Evolutionary conservation across 2,329 filamentous ascomycete genomes (phyloP).

Genomic region (Teratosphaeria zuluensis): DNA sequence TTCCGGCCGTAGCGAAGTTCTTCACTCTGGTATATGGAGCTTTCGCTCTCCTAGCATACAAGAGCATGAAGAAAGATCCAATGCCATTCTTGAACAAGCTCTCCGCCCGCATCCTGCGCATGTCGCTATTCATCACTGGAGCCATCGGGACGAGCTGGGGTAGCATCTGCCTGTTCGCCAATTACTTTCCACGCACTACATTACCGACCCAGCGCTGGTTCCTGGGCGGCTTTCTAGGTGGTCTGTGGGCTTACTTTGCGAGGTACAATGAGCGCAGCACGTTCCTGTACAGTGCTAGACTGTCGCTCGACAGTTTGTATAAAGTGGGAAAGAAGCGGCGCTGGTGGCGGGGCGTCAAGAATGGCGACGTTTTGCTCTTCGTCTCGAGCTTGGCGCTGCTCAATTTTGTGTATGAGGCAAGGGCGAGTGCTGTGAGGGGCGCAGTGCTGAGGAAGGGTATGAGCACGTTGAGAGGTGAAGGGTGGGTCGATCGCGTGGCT

Average conservation of each 20-base stretch:
- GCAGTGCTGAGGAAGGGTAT: conserved; percentile 60
- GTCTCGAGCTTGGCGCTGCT: conserved; percentile 68
- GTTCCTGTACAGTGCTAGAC: conserved; percentile 68
- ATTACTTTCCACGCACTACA: conserved; percentile 61
- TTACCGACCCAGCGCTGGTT: conserved; percentile 82
- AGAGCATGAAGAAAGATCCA: conserved; percentile 57
- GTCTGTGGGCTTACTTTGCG: conserved; percentile 75
- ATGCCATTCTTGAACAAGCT: conserved; percentile 57
- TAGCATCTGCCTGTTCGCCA: conserved; percentile 79
- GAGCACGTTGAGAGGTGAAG: conserved; percentile 65
- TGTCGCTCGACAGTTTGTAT: conserved; percentile 77
- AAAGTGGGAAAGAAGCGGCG: conserved; percentile 87
- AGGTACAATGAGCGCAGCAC: conserved; percentile 53
- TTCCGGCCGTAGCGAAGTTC: conserved; percentile 68
- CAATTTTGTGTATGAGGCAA: conserved; percentile 65
- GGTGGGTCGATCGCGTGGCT: conserved; percentile 49
- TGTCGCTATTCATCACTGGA: conserved; percentile 69
- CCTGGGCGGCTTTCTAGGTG: conserved; percentile 75
- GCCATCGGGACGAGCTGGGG: conserved; percentile 84
- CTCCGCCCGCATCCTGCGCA: conserved; percentile 59
- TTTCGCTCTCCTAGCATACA: conserved; percentile 60
- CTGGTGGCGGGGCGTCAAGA: conserved; percentile 74
- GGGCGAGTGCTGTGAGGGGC: conserved; percentile 59
- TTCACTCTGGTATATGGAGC: conserved; percentile 66
- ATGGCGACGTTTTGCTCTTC: conserved; percentile 78